Base-by-base conservation (phyloP, 2,329 filamentous ascomycete genomes). In the Cyphellophora attinorum region DNA sequence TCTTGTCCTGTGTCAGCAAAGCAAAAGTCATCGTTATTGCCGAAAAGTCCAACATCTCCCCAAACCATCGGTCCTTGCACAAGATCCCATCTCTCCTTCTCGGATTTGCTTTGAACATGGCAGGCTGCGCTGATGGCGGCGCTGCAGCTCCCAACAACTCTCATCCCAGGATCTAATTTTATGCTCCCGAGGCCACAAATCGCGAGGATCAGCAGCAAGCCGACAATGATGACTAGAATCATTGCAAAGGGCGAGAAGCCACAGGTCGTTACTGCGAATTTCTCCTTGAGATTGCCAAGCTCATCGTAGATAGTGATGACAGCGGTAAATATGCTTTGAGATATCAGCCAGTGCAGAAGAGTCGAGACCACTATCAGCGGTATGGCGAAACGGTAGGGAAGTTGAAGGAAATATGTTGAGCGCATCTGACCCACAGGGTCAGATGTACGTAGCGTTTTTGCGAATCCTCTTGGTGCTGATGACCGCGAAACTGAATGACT, bases 301-400 rank as follows among this genome's bases (percentile, higher is more conserved):
- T 12, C 10, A 28, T 34, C 27, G 29, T 48, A 50, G 8, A 34
- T 34, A 6, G 53, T 46, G 11, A 61, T 47, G 1, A 46, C 42
- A 1, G 57, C 53, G 2, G 66, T 37, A 39, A 64, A 67, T 2
- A 65, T 30, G 12, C 50, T 51, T 21, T 64, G 56, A 0, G 62
- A 65, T 2, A 62, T 45, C 0, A 66, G 44, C 60, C 60, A 66
- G 35, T 65, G 62, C 1, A 66, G 39, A 0, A 52, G 3, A 0
- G 41, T 48, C 2, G 54, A 58, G 0, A 42, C 5, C 0, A 38
- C 14, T 4, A 60, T 40, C 0, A 66, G 46, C 0, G 61, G 63
- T 2, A 60, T 10, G 1, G 47, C 46, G 38, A 59, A 62, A 4
- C 39, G 43, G 32, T 54, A 61, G 0, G 60, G 60, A 0, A 63